phyloP scores from a whole-genome alignment of 1,284 basidiomycete species.

The Xerocomus minutiporus region DNA sequence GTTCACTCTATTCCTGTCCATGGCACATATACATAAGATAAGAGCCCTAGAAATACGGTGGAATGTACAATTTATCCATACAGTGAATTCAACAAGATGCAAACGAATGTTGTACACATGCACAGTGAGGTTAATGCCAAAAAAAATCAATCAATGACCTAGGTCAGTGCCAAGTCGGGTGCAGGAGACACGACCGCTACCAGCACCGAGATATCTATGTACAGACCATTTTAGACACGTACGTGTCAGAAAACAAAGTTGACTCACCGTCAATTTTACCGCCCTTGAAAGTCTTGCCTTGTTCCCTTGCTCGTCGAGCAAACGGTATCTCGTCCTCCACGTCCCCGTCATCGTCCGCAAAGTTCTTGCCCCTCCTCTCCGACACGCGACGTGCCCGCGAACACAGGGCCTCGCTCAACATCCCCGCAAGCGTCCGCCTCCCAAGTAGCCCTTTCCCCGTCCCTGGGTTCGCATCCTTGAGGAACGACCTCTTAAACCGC shows the following conservation, averaged over 20 bases:
- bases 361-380: conserved; percentile 36
- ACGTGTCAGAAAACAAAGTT: background rate
- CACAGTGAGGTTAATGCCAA: conserved; percentile 11
- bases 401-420: conserved; percentile 68
- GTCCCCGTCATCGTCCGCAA: conserved; percentile 22
- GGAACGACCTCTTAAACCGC: conserved; percentile 53
- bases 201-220: conserved; percentile 60
- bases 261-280: conserved; percentile 73
- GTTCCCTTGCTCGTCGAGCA: conserved; percentile 59
- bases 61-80: conserved; percentile 29
- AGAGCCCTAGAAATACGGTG: conserved; percentile 5
- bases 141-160: background rate
- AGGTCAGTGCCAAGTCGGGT: conserved; percentile 21
- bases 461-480: conserved; percentile 20
- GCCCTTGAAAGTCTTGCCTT: conserved; percentile 59
- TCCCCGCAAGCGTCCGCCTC: conserved; percentile 55
- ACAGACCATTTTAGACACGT: background rate
- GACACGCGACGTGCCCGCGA: conserved; percentile 62
- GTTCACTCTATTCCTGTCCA: background rate
- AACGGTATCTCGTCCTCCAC: conserved; percentile 61
- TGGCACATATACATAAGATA: conserved; percentile 13
- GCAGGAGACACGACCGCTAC: conserved; percentile 57
- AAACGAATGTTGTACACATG: conserved; percentile 23
- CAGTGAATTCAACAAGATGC: conserved; percentile 20
- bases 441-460: conserved; percentile 36